Evolutionary conservation across 2,329 filamentous ascomycete genomes (phyloP), one percentile per base, ranked within the genome.

Genomic region (Sporothrix euskadiensis): DNA sequence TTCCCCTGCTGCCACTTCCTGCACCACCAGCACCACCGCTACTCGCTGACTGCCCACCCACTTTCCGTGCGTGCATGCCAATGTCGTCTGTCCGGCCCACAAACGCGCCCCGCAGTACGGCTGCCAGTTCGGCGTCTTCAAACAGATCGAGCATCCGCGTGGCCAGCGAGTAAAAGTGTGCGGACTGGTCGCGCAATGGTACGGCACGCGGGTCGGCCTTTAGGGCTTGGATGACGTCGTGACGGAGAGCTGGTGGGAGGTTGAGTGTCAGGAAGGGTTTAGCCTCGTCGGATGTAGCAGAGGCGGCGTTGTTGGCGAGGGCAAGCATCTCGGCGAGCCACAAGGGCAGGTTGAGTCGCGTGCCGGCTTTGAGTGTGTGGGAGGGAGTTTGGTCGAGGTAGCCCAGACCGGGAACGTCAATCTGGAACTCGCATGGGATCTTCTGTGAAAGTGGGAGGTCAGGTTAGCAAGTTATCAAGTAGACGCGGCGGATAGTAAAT

Each of bases 251-350:
- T 0, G 88, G 81, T 0, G 96, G 95, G 8, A 97, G 88, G 80
- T 96, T 94, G 74, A 98, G 88, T 0, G 92, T 92, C 4, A 96
- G 88, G 32, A 94, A 89, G 7, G 91, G 75, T 8, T 47, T 66
- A 10, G 84, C 73, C 1, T 81, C 77, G 32, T 85, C 82, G 39
- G 74, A 80, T 2, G 69, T 41, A 1, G 69, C 49, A 68, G 35
- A 7, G 69, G 35, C 73, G 54, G 69, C 66, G 30, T 35, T 71
- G 39, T 85, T 86, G 76, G 88, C 90, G 61, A 97, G 88, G 41
- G 93, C 93, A 71, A 99, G 92, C 88, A 98, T 95, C 82, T 97
- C 93, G 77, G 92, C 94, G 14, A 99, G 90, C 96, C 96, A 99
- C 77, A 98, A 87, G 1, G 96, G 96, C 0, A 98, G 89, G 75